A percentile compares a stretch with the other conserved stretches of the same genome.
Conservation (phyloP, 2,329 filamentous ascomycete species). For the Ophiognomonia clavigignenti-juglandacearum region DNA sequence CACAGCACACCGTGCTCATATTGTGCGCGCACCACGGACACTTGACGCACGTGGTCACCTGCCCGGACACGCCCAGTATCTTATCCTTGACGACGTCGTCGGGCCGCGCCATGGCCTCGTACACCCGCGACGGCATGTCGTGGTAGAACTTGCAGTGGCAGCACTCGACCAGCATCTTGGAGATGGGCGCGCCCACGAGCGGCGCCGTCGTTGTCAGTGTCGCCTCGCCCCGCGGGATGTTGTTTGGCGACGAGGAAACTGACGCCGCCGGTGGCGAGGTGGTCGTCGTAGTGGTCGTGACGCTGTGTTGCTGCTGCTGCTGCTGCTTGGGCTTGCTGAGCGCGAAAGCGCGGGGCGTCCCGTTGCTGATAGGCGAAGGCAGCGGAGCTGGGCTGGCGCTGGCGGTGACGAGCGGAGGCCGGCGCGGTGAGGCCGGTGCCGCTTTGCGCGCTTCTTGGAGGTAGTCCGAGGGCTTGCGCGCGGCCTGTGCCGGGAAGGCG, state of each 20-base stretch:
- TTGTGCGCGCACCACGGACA: slow-evolving; percentile 70
- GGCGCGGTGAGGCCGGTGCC: slow-evolving; percentile 21
- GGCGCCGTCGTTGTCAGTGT: slow-evolving; percentile 14
- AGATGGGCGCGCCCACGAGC: slow-evolving; percentile 40
- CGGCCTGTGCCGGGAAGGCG: slow-evolving; percentile 19
- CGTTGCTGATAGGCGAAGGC: no score
- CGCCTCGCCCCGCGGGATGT: not conserved
- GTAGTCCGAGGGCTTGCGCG: slow-evolving; percentile 26
- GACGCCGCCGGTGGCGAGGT: not conserved
- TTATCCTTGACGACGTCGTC: slow-evolving; percentile 49
- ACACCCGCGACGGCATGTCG: slow-evolving; percentile 60
- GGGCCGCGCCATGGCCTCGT: slow-evolving; percentile 59
- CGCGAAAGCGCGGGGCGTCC: slow-evolving; percentile 12
- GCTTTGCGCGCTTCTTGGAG: slow-evolving; percentile 31
- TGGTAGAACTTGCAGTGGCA: slow-evolving; percentile 61
- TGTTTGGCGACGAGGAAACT: not conserved
- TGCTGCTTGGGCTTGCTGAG: slow-evolving; percentile 10
- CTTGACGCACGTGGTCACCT: slow-evolving; percentile 56
- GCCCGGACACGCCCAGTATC: slow-evolving; percentile 47
- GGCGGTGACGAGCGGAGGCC: slow-evolving; percentile 15
- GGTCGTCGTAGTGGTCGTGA: no score
- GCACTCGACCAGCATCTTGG: slow-evolving; percentile 63
- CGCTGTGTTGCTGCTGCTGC: no score
- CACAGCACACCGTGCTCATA: slow-evolving; percentile 65
- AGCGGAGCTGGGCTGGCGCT: slow-evolving; percentile 8